phyloP scores from a whole-genome alignment of 495 filamentous ascomycete genomes.

The Cercophora newfieldiana region DNA sequence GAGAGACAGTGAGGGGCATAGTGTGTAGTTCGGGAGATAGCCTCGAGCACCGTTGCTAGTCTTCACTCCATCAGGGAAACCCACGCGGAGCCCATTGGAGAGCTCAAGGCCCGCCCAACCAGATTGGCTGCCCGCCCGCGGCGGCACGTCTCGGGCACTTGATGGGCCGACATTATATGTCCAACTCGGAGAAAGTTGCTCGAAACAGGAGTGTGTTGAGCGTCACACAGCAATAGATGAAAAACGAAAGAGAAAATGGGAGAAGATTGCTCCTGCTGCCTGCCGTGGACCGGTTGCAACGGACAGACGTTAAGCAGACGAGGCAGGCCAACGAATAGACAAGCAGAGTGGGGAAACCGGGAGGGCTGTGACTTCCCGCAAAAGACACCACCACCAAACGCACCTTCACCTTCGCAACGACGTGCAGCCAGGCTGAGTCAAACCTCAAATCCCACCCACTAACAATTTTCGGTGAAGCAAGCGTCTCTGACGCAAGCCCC shows the following conservation, averaged over 20 bases:
- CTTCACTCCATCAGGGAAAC: background rate
- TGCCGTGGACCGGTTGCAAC: background rate
- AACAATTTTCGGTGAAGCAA: conserved; percentile 11
- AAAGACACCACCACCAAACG: background rate
- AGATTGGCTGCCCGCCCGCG: conserved; percentile 3
- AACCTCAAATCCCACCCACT: background rate
- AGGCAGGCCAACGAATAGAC: background rate
- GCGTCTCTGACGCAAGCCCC: background rate
- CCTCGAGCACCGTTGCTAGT: background rate
- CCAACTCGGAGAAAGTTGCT: background rate
- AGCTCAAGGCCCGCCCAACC: background rate
- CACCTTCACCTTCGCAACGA: background rate
- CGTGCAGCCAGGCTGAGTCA: background rate
- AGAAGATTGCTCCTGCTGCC: background rate
- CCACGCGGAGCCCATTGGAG: background rate
- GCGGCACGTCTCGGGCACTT: background rate
- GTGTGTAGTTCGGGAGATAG: background rate
- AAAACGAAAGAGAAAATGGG: background rate
- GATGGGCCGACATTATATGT: background rate
- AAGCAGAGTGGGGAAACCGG: background rate
- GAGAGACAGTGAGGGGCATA: background rate
- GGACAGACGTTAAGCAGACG: background rate
- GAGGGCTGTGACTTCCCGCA: conserved; percentile 5
- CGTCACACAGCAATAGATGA: background rate
- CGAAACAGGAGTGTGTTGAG: background rate